Conservation (phyloP, 495 filamentous ascomycete genomes). For the Tetracladium marchalianum region DNA sequence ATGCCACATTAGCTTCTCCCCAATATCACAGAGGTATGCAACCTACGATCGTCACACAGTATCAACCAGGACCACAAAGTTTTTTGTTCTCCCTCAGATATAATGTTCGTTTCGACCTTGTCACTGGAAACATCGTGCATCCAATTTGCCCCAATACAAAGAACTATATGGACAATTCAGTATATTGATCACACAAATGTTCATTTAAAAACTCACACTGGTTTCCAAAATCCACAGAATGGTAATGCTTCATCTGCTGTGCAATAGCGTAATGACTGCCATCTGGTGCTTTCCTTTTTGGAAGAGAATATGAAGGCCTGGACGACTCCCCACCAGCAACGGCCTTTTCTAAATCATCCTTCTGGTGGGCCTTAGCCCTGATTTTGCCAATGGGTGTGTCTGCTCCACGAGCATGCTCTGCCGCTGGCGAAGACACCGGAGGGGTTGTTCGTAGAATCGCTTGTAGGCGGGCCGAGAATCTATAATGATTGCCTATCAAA, state of each 20-base stretch:
- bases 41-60: slow-evolving; percentile 66
- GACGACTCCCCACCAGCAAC: slow-evolving; percentile 4
- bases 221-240: slow-evolving; percentile 28
- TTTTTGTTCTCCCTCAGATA: slow-evolving; percentile 10
- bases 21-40: background rate
- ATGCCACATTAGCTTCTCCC: background rate
- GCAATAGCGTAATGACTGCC: slow-evolving; percentile 16
- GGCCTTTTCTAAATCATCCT: slow-evolving; percentile 8
- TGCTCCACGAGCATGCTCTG: background rate
- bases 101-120: slow-evolving; percentile 10
- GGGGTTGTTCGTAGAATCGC: slow-evolving; percentile 39
- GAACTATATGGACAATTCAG: slow-evolving; percentile 33
- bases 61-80: slow-evolving; percentile 65
- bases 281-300: background rate
- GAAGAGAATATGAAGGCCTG: background rate
- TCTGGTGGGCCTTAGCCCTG: background rate
- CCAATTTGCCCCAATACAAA: slow-evolving; percentile 77
- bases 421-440: background rate
- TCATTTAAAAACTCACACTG: slow-evolving; percentile 8
- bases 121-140: slow-evolving; percentile 45
- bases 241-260: slow-evolving; percentile 26
- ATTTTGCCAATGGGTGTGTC: background rate
- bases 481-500: slow-evolving; percentile 45
- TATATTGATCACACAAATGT: slow-evolving; percentile 2
- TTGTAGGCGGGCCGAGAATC: slow-evolving; percentile 56